Conservation (phyloP, 805 yeast species). For the Yarrowia porcina region DNA sequence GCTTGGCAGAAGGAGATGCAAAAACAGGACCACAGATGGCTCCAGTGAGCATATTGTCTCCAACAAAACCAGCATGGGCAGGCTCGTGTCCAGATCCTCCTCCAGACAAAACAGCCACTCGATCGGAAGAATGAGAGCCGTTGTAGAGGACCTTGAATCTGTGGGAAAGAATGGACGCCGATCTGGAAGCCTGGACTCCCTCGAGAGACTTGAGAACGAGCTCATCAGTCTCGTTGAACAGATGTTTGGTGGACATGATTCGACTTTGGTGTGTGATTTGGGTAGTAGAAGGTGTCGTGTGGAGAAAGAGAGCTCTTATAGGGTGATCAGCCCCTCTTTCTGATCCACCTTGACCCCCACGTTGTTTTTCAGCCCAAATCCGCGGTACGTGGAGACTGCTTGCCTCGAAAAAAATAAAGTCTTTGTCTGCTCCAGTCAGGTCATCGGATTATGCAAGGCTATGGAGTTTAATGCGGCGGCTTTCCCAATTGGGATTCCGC, state of each 20-base stretch:
- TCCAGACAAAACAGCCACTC: constrained; percentile 50
- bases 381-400: not conserved
- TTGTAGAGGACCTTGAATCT: constrained; percentile 43
- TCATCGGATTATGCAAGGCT: constrained; percentile 19
- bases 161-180: constrained; percentile 40
- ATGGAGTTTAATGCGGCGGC: not conserved
- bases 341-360: constrained; percentile 2
- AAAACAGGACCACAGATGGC: constrained; percentile 88
- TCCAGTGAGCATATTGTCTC: constrained; percentile 76
- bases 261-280: not conserved
- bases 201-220: constrained; percentile 43
- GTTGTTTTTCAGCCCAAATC: not conserved
- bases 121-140: constrained; percentile 33
- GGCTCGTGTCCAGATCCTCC: constrained; percentile 62
- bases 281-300: not conserved
- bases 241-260: constrained; percentile 46
- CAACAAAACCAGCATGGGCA: constrained; percentile 87
- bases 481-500: constrained; percentile 13
- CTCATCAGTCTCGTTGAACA: constrained; percentile 41
- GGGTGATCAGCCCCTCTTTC: not conserved
- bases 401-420: not conserved
- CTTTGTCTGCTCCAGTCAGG: not conserved
- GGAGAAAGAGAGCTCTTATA: not conserved
- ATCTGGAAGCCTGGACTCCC: constrained; percentile 43
- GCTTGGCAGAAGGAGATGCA: constrained; percentile 93